Percentiles rank a stretch among this genome's conserved stretches.
phyloP scores from a whole-genome alignment of 371 early-diverging fungal genomes.

The Capillidium heterosporum region DNA sequence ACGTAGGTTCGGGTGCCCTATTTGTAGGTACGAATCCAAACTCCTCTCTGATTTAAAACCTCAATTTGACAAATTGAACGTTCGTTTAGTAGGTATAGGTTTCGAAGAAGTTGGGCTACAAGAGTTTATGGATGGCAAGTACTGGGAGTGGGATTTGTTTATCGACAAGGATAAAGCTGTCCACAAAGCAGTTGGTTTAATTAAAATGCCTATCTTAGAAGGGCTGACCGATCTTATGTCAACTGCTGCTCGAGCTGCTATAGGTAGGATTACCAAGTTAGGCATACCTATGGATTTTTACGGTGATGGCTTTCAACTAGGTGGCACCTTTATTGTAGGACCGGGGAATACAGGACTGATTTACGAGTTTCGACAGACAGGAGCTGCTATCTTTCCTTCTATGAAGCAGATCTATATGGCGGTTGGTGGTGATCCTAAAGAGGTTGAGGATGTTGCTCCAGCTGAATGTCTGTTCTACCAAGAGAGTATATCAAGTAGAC shows the following conservation, averaged over 20 bases:
- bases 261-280: not conserved
- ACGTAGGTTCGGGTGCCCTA: not conserved
- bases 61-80: slow-evolving; percentile 2
- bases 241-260: not conserved
- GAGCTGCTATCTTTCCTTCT: not conserved
- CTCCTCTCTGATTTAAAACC: not conserved
- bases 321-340: not conserved
- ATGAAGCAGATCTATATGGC: not conserved
- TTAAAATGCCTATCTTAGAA: not conserved
- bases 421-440: not conserved
- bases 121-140: slow-evolving; percentile 5
- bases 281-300: not conserved
- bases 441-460: not conserved
- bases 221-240: not conserved
- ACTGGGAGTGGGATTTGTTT: slow-evolving; percentile 5
- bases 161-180: not conserved
- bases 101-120: slow-evolving; percentile 6
- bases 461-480: slow-evolving; percentile 2
- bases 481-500: not conserved
- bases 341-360: not conserved
- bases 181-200: not conserved
- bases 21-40: not conserved
- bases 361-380: slow-evolving; percentile 1
- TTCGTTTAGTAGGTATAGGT: slow-evolving; percentile 1
- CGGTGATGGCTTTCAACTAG: slow-evolving; percentile 5